These are phyloP conservation scores for Elsinoe arachidis DNA, from an alignment of 2,329 filamentous ascomycete genomes.

Conservation along the genomic window DNA sequence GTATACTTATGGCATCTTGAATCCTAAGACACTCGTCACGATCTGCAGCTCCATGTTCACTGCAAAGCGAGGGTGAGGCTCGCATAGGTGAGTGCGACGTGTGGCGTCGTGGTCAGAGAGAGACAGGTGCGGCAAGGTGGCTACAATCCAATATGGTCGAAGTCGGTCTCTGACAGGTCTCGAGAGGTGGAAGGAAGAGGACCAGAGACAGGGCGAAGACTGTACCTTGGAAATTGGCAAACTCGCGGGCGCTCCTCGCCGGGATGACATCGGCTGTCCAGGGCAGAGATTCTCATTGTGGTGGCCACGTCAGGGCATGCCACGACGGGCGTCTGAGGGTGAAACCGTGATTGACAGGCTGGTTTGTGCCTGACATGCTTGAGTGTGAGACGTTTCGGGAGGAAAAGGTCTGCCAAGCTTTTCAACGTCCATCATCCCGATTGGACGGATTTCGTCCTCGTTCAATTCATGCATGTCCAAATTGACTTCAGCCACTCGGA, in stretches of 20 bases:
- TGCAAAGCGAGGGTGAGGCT: slow-evolving; percentile 3
- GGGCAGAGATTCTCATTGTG: background rate
- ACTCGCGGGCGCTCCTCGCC: background rate
- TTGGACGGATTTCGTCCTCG: background rate
- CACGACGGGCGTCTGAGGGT: slow-evolving; percentile 3
- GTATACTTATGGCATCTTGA: background rate
- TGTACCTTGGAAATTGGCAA: slow-evolving; percentile 1
- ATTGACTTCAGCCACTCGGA: background rate
- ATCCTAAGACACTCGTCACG: background rate
- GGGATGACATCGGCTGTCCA: slow-evolving; percentile 2
- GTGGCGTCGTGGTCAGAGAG: background rate
- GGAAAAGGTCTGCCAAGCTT: background rate
- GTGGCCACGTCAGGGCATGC: background rate
- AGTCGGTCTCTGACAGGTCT: background rate
- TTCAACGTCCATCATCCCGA: background rate
- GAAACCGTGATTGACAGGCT: slow-evolving; percentile 5
- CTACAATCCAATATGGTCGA: background rate
- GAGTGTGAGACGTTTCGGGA: slow-evolving; percentile 8
- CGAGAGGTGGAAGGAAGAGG: background rate
- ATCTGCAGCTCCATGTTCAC: background rate
- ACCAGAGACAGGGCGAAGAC: background rate
- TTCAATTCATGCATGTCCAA: background rate
- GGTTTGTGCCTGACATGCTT: slow-evolving; percentile 6
- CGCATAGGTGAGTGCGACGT: background rate
- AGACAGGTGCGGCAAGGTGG: background rate